Conservation (phyloP, 148 eudicot genomes). For the Polygonum maritimum region DNA sequence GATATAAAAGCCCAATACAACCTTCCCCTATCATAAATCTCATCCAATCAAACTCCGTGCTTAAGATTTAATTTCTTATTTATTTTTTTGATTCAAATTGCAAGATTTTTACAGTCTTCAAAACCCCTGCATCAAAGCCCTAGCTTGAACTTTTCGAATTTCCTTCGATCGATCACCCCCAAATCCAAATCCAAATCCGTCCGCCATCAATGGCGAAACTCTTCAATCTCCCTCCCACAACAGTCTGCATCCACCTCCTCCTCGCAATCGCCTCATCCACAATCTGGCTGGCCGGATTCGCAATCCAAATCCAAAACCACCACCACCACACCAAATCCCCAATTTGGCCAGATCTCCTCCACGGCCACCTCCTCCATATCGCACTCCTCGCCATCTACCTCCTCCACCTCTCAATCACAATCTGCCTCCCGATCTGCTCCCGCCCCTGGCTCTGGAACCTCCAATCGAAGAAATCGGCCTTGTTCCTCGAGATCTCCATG, state of each 20-base stretch:
- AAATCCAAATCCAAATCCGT: neutral
- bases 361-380: neutral
- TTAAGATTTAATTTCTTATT: too few species aligned
- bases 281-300: neutral
- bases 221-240: neutral
- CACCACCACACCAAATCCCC: neutral
- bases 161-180: neutral
- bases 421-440: constrained; percentile 5
- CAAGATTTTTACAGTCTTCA: too few species aligned
- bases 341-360: neutral
- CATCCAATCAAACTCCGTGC: too few species aligned
- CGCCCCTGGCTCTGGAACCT: constrained; percentile 1
- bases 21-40: too few species aligned
- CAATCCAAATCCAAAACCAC: neutral
- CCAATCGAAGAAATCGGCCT: neutral
- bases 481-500: neutral
- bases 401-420: neutral
- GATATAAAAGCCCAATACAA: too few species aligned
- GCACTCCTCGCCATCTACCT: neutral
- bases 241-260: neutral
- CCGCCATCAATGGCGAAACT: neutral
- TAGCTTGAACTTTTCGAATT: neutral
- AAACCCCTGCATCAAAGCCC: neutral
- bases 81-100: too few species aligned
- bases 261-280: neutral